Conservation (phyloP, 1,284 basidiomycete species). For the Ustilago vetiveriae region DNA sequence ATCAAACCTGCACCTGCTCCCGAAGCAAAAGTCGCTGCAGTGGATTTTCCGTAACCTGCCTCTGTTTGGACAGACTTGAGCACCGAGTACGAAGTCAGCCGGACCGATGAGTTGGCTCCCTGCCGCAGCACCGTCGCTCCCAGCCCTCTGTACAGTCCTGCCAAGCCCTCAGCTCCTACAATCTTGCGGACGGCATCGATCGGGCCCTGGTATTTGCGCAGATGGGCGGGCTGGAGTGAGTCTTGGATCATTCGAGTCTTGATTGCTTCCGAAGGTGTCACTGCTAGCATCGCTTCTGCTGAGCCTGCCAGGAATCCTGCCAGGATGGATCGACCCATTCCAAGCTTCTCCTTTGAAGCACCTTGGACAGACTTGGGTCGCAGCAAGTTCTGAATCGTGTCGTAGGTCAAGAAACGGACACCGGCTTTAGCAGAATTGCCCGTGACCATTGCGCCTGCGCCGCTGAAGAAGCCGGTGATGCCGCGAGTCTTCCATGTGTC, state of each 20-base stretch:
- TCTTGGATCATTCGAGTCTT: slow-evolving; percentile 99
- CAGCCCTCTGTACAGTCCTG: slow-evolving; percentile 84
- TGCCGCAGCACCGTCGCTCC: slow-evolving; percentile 88
- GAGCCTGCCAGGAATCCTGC: slow-evolving; percentile 92
- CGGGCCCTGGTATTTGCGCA: slow-evolving; percentile 70
- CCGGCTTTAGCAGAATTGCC: slow-evolving; percentile 73
- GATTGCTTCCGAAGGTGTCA: slow-evolving; percentile 96
- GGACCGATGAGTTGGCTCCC: slow-evolving; percentile 93
- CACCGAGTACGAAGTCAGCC: slow-evolving; percentile 91
- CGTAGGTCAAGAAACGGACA: slow-evolving; percentile 91
- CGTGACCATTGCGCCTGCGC: slow-evolving; percentile 35
- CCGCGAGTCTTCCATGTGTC: slow-evolving; percentile 14
- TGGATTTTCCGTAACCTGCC: slow-evolving; percentile 70
- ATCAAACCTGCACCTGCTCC: slow-evolving; percentile 90
- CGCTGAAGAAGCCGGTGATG: slow-evolving; percentile 13
- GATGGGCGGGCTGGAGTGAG: slow-evolving; percentile 80
- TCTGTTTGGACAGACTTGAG: slow-evolving; percentile 72
- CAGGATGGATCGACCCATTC: slow-evolving; percentile 57
- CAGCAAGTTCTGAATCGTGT: slow-evolving; percentile 78
- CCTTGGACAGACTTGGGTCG: slow-evolving; percentile 11
- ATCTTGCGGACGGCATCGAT: slow-evolving; percentile 14
- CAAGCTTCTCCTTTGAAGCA: slow-evolving; percentile 5
- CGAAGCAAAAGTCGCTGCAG: slow-evolving; percentile 72
- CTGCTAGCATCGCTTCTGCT: slow-evolving; percentile 89
- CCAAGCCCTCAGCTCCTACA: slow-evolving; percentile 73